These are phyloP conservation scores for Zygnema cylindricum DNA, from an alignment of 139 green algal species.

Conservation along the genomic window DNA sequence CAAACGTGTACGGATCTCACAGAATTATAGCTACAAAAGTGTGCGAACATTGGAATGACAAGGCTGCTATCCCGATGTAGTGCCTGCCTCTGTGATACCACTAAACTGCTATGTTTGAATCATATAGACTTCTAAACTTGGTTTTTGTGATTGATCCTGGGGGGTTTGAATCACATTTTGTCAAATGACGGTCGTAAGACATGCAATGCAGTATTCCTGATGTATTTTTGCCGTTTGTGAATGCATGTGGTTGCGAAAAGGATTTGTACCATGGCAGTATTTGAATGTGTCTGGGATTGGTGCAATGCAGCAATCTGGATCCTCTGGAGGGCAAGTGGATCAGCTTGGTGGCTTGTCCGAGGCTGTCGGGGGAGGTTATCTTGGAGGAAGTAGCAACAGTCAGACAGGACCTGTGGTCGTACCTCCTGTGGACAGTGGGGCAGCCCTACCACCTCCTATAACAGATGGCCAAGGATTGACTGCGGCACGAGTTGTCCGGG, in stretches of 20 bases:
- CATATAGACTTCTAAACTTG: neutral
- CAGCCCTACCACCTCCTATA: neutral
- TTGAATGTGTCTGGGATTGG: too few relatives aligned
- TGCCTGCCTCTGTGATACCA: too few relatives aligned
- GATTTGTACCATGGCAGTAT: too few relatives aligned
- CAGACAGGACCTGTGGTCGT: neutral
- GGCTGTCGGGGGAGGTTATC: constrained; percentile 16
- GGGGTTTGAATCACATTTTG: neutral
- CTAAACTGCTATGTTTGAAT: too few relatives aligned
- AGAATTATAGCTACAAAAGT: too few relatives aligned
- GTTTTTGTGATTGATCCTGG: neutral
- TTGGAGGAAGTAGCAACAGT: neutral
- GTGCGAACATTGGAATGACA: too few relatives aligned
- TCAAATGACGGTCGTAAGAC: neutral
- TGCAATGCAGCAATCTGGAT: neutral
- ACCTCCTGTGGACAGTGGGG: neutral
- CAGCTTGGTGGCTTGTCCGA: constrained; percentile 19
- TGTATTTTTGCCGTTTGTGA: too few relatives aligned
- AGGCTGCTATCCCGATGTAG: too few relatives aligned
- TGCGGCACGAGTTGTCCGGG: constrained; percentile 38
- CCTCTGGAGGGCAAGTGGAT: neutral
- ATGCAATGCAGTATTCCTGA: too few relatives aligned
- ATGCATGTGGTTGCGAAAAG: too few relatives aligned
- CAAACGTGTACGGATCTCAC: too few relatives aligned
- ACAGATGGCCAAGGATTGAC: too few relatives aligned